Evolutionary conservation across 2,329 filamentous ascomycete species (phyloP), one percentile per base, ranked within the genome.

Genomic region (Rutstroemia sp.): DNA sequence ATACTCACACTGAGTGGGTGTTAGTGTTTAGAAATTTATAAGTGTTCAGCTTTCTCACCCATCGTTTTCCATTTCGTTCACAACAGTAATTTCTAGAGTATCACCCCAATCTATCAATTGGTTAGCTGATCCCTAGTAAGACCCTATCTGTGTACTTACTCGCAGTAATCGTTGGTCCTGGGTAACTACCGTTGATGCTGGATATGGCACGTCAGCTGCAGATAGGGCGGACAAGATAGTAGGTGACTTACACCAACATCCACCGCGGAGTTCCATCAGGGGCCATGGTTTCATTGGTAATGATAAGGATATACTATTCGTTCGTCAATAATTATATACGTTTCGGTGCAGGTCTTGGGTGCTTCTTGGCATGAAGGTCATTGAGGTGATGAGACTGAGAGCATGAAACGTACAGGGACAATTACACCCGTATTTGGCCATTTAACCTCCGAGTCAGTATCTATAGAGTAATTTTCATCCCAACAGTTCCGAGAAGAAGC

Each of bases 111-210:
- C 45, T 47, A 21, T 3, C 21, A 23, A 14, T 27, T 27, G 27
- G 14, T 23, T n/a, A 47, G 19, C 27, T 14, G 27, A 16, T 23
- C 6, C 27, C 3, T 47, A 12, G 25, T 10, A 25, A 25, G 12
- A 12, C 16, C 9, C n/a, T 21, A 27, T 9, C 19, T 23, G 0
- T 10, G n/a, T 17, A 51, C 49, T 51, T 25, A 51, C 49, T 21
- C 7, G 66, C 66, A 51, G 42, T 37, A 41, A 67, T 61, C 14
- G 60, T 58, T 23, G 67, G 67, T 23, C 65, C 67, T 5, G 65
- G 67, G 55, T 62, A 66, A 38, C 58, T 57, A 3, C 63, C 64
- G 25, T 47, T 47, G 25, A 41, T 41, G 38, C 38, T 27, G 7
- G 25, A 27, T 16, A 41, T 41, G 10, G 7, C 38, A 41, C 12